Conservation (phyloP, 305 asterid species). For the Solanum hybrid region DNA sequence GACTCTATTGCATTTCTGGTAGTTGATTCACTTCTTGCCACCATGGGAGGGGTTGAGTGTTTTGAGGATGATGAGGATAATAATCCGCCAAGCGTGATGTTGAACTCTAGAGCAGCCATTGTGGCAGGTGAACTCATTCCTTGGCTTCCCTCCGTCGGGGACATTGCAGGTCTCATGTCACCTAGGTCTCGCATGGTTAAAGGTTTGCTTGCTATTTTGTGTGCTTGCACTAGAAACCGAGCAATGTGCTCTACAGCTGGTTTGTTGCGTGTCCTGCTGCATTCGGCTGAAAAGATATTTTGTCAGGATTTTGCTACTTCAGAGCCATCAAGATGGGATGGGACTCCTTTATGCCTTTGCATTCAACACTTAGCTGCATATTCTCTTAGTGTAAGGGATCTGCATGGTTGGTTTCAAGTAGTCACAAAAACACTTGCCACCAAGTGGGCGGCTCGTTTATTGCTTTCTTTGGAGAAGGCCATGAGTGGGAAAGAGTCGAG, state of each 20-base stretch:
- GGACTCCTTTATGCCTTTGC: slow-evolving; percentile 79
- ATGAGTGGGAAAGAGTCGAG: slow-evolving; percentile 86
- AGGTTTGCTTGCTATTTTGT: slow-evolving; percentile 95
- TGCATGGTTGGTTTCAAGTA: slow-evolving; percentile 73
- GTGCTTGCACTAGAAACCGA: slow-evolving; percentile 96
- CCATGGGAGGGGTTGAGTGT: slow-evolving; percentile 99
- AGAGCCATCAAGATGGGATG: slow-evolving; percentile 69
- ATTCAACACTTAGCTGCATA: slow-evolving; percentile 88
- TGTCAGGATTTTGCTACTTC: slow-evolving; percentile 36
- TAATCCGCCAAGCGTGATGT: slow-evolving; percentile 98
- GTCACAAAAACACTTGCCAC: slow-evolving; percentile 56
- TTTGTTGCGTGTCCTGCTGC: slow-evolving; percentile 61
- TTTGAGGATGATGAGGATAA: slow-evolving; percentile 87
- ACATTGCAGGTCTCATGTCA: slow-evolving; percentile 82
- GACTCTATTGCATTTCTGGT: slow-evolving; percentile 68
- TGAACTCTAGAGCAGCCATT: slow-evolving; percentile 97
- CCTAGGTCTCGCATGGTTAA: slow-evolving; percentile 95
- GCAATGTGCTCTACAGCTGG: slow-evolving; percentile 96
- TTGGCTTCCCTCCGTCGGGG: slow-evolving; percentile 85
- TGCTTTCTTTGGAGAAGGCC: slow-evolving; percentile 87
- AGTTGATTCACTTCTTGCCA: slow-evolving; percentile 97
- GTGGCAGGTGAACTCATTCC: slow-evolving; percentile 95
- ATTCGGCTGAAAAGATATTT: slow-evolving; percentile 74
- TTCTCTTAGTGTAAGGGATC: slow-evolving; percentile 75
- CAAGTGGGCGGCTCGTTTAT: slow-evolving; percentile 69